These are phyloP conservation scores for Linanthus parryae DNA, from an alignment of 148 eudicot species.

Conservation along the genomic window DNA sequence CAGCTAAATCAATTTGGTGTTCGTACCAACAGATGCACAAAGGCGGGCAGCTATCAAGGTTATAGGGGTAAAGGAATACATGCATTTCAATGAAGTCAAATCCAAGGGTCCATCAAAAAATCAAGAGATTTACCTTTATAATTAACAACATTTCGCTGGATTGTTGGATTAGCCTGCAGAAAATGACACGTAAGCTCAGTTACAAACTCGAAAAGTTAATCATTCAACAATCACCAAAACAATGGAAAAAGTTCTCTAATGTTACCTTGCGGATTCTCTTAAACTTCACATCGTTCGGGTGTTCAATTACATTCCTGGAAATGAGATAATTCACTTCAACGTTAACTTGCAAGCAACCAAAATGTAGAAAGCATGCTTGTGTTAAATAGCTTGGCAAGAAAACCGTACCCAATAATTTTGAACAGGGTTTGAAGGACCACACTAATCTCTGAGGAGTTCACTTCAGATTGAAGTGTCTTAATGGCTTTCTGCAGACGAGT, in stretches of 20 bases:
- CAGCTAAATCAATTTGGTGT: background rate
- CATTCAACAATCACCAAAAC: background rate
- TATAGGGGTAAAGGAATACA: background rate
- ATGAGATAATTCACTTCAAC: too few relatives aligned
- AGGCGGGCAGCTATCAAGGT: background rate
- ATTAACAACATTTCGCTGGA: constrained; percentile 46
- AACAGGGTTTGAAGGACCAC: constrained; percentile 61
- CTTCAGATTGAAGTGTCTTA: constrained; percentile 45
- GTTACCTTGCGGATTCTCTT: constrained; percentile 77
- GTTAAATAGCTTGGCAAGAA: too few relatives aligned
- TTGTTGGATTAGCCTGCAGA: constrained; percentile 73
- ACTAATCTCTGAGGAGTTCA: constrained; percentile 31
- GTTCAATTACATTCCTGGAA: constrained; percentile 71
- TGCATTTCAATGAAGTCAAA: too few relatives aligned
- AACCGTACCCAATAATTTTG: constrained; percentile 58
- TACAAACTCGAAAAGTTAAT: background rate
- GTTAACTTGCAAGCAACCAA: too few relatives aligned
- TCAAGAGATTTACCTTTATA: constrained; percentile 40
- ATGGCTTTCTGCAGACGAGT: constrained; percentile 56
- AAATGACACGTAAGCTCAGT: background rate
- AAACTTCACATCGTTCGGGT: constrained; percentile 67
- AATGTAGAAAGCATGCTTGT: too few relatives aligned
- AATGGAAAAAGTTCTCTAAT: background rate
- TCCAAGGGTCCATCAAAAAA: background rate
- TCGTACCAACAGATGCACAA: background rate